Conservation (phyloP, 2,329 filamentous ascomycete genomes). For the Ophiocordyceps camponoti-floridani region DNA sequence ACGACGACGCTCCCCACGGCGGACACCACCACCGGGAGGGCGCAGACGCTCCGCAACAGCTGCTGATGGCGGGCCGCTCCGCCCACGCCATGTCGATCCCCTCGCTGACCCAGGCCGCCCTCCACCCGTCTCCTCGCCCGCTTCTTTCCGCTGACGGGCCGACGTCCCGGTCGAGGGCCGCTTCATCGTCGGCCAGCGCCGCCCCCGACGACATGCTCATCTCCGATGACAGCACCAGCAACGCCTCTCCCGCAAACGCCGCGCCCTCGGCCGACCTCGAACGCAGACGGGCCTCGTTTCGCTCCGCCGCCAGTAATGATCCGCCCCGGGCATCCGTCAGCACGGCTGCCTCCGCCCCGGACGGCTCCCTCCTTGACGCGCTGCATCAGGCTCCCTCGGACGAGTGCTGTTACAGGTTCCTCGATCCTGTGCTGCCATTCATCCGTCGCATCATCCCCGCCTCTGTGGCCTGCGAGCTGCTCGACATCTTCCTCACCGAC, state of each 20-base stretch:
- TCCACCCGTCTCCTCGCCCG: constrained; percentile 2
- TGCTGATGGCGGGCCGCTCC: constrained; percentile 2
- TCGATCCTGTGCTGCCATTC: constrained; percentile 20
- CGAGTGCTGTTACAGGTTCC: constrained; percentile 20
- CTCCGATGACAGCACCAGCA: constrained; percentile 11
- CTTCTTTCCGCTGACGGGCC: constrained; percentile 1
- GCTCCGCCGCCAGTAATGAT: constrained; percentile 5
- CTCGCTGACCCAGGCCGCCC: constrained; percentile 7
- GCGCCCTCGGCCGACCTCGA: constrained; percentile 1
- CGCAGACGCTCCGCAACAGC: background rate
- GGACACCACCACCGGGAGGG: background rate
- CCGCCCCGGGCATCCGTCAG: constrained; percentile 5
- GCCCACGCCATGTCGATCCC: constrained; percentile 6
- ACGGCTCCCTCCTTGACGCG: constrained; percentile 7
- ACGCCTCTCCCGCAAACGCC: constrained; percentile 10
- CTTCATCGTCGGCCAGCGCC: constrained; percentile 1
- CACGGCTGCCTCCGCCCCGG: constrained; percentile 4
- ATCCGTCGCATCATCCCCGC: constrained; percentile 19
- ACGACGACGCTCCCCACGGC: background rate
- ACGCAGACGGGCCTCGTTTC: constrained; percentile 5
- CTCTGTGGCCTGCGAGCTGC: constrained; percentile 24
- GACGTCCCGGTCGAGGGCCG: constrained; percentile 1
- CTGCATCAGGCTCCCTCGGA: constrained; percentile 10
- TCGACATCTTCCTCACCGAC: constrained; percentile 28
- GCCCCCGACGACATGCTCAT: constrained; percentile 7